These are phyloP conservation scores for Carallia brachiata DNA, from an alignment of 345 rosid species.

Conservation along the genomic window DNA sequence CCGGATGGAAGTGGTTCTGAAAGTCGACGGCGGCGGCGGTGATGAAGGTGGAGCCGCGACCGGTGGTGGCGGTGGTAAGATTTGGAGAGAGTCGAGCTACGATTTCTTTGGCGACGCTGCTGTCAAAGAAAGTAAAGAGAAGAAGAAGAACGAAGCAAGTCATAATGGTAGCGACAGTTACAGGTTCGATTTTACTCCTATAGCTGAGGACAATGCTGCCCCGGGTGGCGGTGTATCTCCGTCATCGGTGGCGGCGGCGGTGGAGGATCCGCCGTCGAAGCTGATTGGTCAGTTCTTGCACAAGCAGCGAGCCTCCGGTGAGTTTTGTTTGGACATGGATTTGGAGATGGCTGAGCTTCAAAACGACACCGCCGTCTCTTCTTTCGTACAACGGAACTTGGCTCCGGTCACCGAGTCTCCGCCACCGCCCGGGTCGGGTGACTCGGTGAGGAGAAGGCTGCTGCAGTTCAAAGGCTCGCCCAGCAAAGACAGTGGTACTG, in stretches of 20 bases:
- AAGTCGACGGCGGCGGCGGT: constrained; percentile 33
- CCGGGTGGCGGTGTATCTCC: background rate
- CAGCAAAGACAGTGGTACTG: constrained; percentile 5
- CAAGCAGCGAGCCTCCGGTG: constrained; percentile 69
- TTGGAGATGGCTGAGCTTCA: constrained; percentile 68
- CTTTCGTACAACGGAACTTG: constrained; percentile 6
- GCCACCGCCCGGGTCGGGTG: constrained; percentile 13
- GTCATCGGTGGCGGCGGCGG: background rate
- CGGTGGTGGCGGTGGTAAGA: constrained; percentile 17
- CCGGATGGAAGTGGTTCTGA: constrained; percentile 30
- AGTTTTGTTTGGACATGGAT: constrained; percentile 71
- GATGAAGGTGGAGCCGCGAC: constrained; percentile 23
- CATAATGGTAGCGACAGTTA: constrained; percentile 8
- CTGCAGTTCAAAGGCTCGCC: constrained; percentile 18
- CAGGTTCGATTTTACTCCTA: constrained; percentile 35
- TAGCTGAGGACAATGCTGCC: background rate
- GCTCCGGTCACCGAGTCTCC: constrained; percentile 43
- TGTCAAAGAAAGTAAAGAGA: constrained; percentile 17
- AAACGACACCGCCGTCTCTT: background rate
- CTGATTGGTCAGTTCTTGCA: constrained; percentile 68
- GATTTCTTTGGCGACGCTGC: constrained; percentile 40
- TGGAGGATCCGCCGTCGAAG: constrained; percentile 68
- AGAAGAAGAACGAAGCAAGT: background rate
- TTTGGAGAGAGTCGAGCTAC: constrained; percentile 67
- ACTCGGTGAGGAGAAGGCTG: constrained; percentile 21